Base-by-base conservation (phyloP, 108 stramenopile genomes). In the Pseudonitzschia pungens region DNA sequence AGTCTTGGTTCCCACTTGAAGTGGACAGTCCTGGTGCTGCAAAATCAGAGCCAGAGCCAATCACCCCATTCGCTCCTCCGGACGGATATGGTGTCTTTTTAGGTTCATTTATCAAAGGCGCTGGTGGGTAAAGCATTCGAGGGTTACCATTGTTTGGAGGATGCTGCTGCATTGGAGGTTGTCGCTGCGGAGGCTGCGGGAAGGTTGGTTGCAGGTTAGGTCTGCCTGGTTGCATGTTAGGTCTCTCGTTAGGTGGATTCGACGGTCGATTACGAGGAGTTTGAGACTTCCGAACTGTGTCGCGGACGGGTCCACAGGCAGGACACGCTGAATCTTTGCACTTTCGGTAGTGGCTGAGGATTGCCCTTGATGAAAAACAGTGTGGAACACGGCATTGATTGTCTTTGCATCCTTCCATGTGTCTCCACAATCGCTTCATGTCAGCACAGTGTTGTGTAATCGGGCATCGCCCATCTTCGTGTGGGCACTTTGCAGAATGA, bases 401-500 rank as follows among this genome's bases (percentile, higher is more conserved):
- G 75, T 98, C 96, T 57, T 96, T 96, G 80, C 99, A 99, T 57
- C 89, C 91, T 72, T 97, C 97, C 84, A 99, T 99, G 80, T 99
- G 99, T 59, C 93, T 92, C 99, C 99, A 99, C 28, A 99, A 74
- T 41, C 87, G 81, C 78, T 99, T 99, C 99, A 99, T 99, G 42
- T 92, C 93, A 24, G 76, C 87, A 79, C 99, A 99, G 79, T 96
- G 96, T 31, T 94, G 97, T n/a, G 97, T 98, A 12, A 89, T 83
- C 20, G 85, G 87, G 76, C 98, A 99, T 36, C 79, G 72, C 20
- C 89, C 93, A 76, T 87, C 90, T 69, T 93, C 94, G 56, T 87
- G 87, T 0, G 88, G 89, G 68, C 98, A 99, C 86, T 99, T 99
- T 22, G 97, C 96, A 27, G 98, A 96, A 74, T 99, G 98, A 53